Evolutionary conservation across 495 filamentous ascomycete species (phyloP), one percentile per base, ranked within the genome.

Genomic region (Neurospora tetraspora): DNA sequence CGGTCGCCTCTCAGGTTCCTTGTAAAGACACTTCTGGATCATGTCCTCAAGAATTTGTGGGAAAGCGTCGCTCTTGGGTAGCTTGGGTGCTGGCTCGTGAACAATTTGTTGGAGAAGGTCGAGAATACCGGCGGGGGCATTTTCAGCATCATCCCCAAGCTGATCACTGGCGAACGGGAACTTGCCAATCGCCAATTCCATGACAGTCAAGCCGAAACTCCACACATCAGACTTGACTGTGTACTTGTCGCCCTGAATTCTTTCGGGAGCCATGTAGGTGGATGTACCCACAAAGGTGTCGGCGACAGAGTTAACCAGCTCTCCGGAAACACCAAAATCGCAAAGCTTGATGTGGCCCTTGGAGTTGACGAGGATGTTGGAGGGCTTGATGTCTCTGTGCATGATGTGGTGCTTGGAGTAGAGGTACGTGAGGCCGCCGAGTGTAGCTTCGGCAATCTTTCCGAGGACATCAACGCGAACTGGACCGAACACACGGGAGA

Each of bases 171-270:
- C 91, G 76, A 99, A 99, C 10, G 96, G 96, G 77, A 99, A 99
- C 75, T 94, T 91, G 70, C 94, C 96, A 76, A 98, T 97, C 16
- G 96, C 96, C 74, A 99, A 81, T 82, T 99, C 96, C 93, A 98
- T 97, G 71, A 99, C 88, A 4, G 91, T 91, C 72, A 99, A 83
- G n/a, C 96, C 96, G 75, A 98, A 93, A 87, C 93, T 97, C 96
- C 96, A 99, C 4, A 99, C 96, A 76, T 99, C 96, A 5, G 94
- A 97, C 81, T 97, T 98, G 75, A 99, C 95, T 0, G 95, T 97
- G 81, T 99, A 99, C 74, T 93, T 93, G 70, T 94, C 93, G 39
- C 96, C 96, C 78, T 97, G 93, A 74, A 99, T 99, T 79, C 96
- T 90, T 82, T 99, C 96, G 0, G 96, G 96, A 0, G 96, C 96